phyloP scores from a whole-genome alignment of 139 green algal species.

The Coelastrella sp. region DNA sequence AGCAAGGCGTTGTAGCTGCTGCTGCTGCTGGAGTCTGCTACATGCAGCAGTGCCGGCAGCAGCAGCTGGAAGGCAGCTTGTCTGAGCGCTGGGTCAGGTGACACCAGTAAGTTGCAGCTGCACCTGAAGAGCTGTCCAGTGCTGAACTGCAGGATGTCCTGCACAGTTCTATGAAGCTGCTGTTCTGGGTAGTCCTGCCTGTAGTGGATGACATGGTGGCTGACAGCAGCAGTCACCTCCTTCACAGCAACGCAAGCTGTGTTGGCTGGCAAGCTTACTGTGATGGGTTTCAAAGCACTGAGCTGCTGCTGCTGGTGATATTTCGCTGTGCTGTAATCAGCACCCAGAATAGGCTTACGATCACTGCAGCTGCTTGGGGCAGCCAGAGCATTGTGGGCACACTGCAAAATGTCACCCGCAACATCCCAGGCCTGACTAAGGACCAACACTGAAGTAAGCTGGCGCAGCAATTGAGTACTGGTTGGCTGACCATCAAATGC shows the following conservation, averaged over 20 bases:
- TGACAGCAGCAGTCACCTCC: slow-evolving; percentile 2
- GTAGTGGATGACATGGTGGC: background rate
- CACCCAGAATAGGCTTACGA: background rate
- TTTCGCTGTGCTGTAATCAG: background rate
- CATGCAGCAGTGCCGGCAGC: slow-evolving; percentile 22
- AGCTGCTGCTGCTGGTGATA: background rate
- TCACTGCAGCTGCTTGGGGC: too few species aligned
- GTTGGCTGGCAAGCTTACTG: background rate
- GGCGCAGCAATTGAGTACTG: slow-evolving; percentile 17
- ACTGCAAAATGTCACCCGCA: slow-evolving; percentile 2
- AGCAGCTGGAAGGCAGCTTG: slow-evolving; percentile 35
- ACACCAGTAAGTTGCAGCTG: background rate
- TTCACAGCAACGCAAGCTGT: background rate
- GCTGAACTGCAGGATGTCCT: background rate
- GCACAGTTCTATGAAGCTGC: background rate
- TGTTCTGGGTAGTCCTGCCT: background rate
- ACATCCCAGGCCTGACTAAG: background rate
- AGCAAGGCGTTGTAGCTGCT: background rate
- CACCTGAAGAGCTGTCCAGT: slow-evolving; percentile 1
- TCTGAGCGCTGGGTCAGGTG: background rate
- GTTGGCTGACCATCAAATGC: background rate
- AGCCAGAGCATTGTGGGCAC: background rate
- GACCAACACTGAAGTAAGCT: slow-evolving; percentile 2
- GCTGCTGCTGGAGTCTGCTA: background rate
- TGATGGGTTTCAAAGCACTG: background rate